Evolutionary conservation across 2,329 filamentous ascomycete genomes (phyloP).

Genomic region (Colletotrichum australisinense): DNA sequence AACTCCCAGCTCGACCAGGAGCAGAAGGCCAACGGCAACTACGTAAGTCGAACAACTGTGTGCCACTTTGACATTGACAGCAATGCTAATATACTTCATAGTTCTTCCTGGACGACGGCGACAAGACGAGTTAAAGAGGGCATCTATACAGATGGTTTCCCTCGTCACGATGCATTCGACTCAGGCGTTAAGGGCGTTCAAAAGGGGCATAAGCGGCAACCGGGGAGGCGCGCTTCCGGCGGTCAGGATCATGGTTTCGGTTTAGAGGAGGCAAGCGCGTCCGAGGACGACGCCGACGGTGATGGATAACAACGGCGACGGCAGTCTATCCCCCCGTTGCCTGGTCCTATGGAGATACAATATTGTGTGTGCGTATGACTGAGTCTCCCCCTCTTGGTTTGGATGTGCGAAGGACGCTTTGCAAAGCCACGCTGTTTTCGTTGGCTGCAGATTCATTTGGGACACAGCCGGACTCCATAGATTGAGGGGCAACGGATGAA

Average conservation of each 20-base stretch:
- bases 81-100: conserved; percentile 48
- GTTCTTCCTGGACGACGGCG: conserved; percentile 93
- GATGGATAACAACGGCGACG: conserved; percentile 68
- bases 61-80: conserved; percentile 17
- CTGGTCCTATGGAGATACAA: conserved; percentile 63
- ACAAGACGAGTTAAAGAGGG: conserved; percentile 71
- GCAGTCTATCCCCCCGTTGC: conserved; percentile 76
- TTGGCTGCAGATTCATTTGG: conserved; percentile 5
- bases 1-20: conserved; percentile 97
- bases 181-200: conserved; percentile 64
- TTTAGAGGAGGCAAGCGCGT: conserved; percentile 60
- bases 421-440: conserved; percentile 15
- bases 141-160: conserved; percentile 47
- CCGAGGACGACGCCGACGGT: conserved; percentile 71
- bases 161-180: conserved; percentile 52
- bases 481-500: conserved; percentile 72
- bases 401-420: conserved; percentile 8
- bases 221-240: conserved; percentile 42
- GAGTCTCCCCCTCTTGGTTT: not conserved
- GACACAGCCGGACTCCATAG: conserved; percentile 48
- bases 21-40: conserved; percentile 94
- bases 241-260: conserved; percentile 46
- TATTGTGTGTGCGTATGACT: conserved; percentile 17
- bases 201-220: conserved; percentile 51
- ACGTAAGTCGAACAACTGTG: conserved; percentile 66